These are phyloP conservation scores for Ramalina peruviana DNA, from an alignment of 495 filamentous ascomycete genomes.

Conservation along the genomic window DNA sequence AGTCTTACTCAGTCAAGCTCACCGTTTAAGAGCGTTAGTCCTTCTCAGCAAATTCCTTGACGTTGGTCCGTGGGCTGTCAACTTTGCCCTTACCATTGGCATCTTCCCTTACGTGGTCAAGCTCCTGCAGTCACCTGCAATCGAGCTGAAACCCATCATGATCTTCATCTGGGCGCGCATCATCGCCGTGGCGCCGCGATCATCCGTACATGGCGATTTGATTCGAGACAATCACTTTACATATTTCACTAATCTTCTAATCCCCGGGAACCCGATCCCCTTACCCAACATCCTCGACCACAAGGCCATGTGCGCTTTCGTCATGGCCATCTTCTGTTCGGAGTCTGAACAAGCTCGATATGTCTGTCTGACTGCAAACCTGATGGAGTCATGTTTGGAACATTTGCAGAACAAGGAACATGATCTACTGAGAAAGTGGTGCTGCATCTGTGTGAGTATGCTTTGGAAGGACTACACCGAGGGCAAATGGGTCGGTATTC, in stretches of 20 bases:
- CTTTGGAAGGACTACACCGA: conserved; percentile 84
- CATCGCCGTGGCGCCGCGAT: conserved; percentile 64
- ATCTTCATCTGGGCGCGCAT: conserved; percentile 99
- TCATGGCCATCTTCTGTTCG: conserved; percentile 92
- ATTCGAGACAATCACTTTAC: conserved; percentile 93
- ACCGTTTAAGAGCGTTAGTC: conserved; percentile 83
- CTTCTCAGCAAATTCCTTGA: conserved; percentile 89
- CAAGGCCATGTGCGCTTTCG: conserved; percentile 97
- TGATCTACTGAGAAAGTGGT: conserved; percentile 86
- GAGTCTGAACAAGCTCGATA: conserved; percentile 80
- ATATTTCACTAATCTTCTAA: conserved; percentile 87
- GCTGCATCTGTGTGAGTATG: conserved; percentile 89
- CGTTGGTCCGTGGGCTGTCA: conserved; percentile 93
- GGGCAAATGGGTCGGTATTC: conserved; percentile 87
- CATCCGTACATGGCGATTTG: conserved; percentile 80
- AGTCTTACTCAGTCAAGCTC: conserved; percentile 88
- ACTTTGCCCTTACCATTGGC: conserved; percentile 88
- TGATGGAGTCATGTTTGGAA: conserved; percentile 69
- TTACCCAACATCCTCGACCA: conserved; percentile 76
- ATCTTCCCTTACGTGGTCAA: conserved; percentile 98
- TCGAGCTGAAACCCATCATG: conserved; percentile 95
- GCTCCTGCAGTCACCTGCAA: conserved; percentile 83
- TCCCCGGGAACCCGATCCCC: conserved; percentile 66
- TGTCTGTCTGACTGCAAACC: conserved; percentile 65
- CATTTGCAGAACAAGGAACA: conserved; percentile 78